Conservation (phyloP, 768 basidiomycete species). For the Auricularia heimuer region DNA sequence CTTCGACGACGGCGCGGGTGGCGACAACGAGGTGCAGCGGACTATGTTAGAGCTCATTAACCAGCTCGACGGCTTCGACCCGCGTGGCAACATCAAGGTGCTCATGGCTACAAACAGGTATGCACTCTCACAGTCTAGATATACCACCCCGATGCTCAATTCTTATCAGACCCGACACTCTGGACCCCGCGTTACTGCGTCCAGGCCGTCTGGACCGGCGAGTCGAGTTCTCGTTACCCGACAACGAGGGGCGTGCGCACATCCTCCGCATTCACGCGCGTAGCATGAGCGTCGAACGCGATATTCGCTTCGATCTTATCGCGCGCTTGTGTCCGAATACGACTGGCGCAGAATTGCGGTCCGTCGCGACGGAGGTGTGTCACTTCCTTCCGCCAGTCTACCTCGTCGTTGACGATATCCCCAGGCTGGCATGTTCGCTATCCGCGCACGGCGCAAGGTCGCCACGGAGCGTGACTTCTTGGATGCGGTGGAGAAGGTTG, state of each 20-base stretch:
- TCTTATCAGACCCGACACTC: conserved; percentile 70
- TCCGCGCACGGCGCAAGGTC: conserved; percentile 90
- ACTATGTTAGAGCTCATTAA: conserved; percentile 99
- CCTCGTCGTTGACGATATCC: conserved; percentile 17
- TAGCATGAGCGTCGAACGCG: conserved; percentile 95
- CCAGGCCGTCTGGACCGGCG: conserved; percentile 94
- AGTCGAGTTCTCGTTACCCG: conserved; percentile 93
- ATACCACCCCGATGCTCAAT: no score
- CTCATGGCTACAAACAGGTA: conserved; percentile 88
- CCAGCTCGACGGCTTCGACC: conserved; percentile 96
- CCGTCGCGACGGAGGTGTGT: conserved; percentile 75
- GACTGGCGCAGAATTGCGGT: conserved; percentile 94
- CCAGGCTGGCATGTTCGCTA: conserved; percentile 98
- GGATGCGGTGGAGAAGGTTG: conserved; percentile 97
- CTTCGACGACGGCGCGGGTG: conserved; percentile 97
- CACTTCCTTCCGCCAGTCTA: conserved; percentile 12
- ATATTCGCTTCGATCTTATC: conserved; percentile 96
- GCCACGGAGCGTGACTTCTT: conserved; percentile 96
- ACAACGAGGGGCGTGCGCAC: conserved; percentile 92
- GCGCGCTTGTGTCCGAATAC: conserved; percentile 96
- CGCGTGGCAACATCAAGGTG: conserved; percentile 98
- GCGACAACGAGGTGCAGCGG: conserved; percentile 97
- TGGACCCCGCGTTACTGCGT: conserved; percentile 91
- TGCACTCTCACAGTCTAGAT: no score
- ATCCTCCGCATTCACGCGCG: conserved; percentile 91